phyloP scores from a whole-genome alignment of 139 green algal genomes.

The Medakamo hakoo region DNA sequence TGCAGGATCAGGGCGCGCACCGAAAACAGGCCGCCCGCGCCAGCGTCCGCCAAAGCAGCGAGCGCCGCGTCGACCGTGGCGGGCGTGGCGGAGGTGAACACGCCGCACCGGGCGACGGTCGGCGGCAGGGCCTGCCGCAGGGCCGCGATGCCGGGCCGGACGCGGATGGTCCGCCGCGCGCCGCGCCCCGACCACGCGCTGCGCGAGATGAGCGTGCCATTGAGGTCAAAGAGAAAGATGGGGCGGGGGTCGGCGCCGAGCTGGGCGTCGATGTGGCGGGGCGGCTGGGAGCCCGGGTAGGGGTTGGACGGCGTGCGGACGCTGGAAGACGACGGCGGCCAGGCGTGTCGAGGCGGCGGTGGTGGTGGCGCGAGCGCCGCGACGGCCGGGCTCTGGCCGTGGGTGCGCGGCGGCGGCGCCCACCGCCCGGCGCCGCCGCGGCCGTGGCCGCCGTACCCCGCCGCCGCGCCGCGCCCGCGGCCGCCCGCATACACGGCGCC shows the following conservation, averaged over 20 bases:
- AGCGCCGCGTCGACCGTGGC: slow-evolving; percentile 17
- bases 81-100: slow-evolving; percentile 22
- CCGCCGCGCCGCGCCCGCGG: too few relatives aligned
- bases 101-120: slow-evolving; percentile 12
- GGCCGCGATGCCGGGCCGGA: background rate
- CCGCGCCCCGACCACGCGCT: background rate
- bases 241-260: background rate
- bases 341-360: too few relatives aligned
- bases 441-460: too few relatives aligned
- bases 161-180: background rate
- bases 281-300: background rate
- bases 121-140: background rate
- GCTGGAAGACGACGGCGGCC: too few relatives aligned
- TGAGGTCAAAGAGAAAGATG: background rate
- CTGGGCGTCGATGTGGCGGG: background rate
- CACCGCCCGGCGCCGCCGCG: too few relatives aligned
- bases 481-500: too few relatives aligned
- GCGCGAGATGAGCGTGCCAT: background rate
- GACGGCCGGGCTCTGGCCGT: too few relatives aligned
- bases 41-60: slow-evolving; percentile 16
- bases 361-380: too few relatives aligned
- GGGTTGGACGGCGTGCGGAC: too few relatives aligned
- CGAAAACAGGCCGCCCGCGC: slow-evolving; percentile 13
- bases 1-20: slow-evolving; percentile 16
- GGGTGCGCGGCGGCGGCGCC: too few relatives aligned